These are phyloP conservation scores for Venturiaceae sp. DNA, from an alignment of 2,329 filamentous ascomycete species.

Conservation along the genomic window DNA sequence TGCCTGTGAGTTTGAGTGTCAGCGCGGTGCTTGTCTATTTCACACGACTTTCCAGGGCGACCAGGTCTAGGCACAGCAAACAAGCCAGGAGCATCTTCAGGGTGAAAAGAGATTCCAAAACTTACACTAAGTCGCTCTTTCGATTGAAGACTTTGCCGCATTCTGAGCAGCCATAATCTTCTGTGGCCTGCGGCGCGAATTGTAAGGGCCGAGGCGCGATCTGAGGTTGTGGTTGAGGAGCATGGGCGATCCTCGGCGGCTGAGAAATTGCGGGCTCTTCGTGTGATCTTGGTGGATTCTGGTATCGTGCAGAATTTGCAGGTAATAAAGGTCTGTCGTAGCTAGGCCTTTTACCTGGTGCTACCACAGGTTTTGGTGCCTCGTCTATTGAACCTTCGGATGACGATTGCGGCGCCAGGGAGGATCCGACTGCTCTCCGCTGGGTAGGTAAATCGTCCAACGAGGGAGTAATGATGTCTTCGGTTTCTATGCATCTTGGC, in stretches of 20 bases:
- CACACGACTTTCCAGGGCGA: not conserved
- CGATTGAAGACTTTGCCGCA: slow-evolving; percentile 1
- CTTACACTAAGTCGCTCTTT: slow-evolving; percentile 5
- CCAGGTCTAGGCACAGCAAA: too few relatives aligned
- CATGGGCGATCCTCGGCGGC: not conserved
- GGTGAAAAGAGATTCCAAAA: not conserved
- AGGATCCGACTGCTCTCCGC: not conserved
- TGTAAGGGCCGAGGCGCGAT: not conserved
- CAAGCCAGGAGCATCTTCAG: not conserved
- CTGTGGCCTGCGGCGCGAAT: not conserved
- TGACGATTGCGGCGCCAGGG: slow-evolving; percentile 5
- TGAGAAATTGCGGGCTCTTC: not conserved
- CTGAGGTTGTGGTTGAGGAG: not conserved
- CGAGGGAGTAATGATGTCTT: not conserved
- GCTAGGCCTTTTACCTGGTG: not conserved
- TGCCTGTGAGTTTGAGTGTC: not conserved
- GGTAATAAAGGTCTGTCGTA: not conserved
- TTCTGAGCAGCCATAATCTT: slow-evolving; percentile 1
- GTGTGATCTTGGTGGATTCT: not conserved
- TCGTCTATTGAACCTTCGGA: not conserved
- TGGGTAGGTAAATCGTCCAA: not conserved
- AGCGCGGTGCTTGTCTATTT: not conserved
- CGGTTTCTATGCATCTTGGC: not conserved
- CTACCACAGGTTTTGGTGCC: not conserved
- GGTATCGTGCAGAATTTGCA: not conserved